These are phyloP conservation scores for Syzygium aqueum DNA, from an alignment of 345 rosid species.

Conservation along the genomic window DNA sequence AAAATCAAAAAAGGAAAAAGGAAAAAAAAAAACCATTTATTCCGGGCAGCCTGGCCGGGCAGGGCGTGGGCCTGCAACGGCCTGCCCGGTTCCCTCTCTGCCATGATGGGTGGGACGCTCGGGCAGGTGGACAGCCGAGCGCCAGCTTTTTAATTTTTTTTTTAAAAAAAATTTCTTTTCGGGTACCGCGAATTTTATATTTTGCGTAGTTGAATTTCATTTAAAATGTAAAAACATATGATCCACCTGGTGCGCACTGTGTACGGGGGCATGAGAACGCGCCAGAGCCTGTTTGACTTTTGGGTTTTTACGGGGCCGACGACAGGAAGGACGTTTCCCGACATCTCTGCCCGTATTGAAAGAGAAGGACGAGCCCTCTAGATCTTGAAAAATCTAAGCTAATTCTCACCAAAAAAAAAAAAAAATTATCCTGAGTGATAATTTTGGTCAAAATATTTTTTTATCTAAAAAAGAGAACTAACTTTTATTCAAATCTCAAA, in stretches of 20 bases:
- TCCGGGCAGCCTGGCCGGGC: not conserved
- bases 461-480: too few relatives aligned
- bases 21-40: too few relatives aligned
- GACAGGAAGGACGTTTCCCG: not conserved
- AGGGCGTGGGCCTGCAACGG: not conserved
- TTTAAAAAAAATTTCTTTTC: too few relatives aligned
- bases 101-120: not conserved
- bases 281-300: not conserved
- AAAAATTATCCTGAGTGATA: too few relatives aligned
- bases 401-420: too few relatives aligned
- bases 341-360: too few relatives aligned
- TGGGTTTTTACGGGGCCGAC: not conserved
- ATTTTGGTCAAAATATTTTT: too few relatives aligned
- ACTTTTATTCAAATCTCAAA: too few relatives aligned
- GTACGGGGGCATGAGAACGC: not conserved
- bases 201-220: not conserved
- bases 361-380: not conserved
- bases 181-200: not conserved
- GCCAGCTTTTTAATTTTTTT: not conserved
- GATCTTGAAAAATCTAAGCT: not conserved
- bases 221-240: not conserved
- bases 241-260: not conserved
- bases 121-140: not conserved
- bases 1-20: not conserved
- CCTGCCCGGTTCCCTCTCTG: not conserved